phyloP scores from a whole-genome alignment of 306 rosid genomes.

The Pyrus betulifolia region DNA sequence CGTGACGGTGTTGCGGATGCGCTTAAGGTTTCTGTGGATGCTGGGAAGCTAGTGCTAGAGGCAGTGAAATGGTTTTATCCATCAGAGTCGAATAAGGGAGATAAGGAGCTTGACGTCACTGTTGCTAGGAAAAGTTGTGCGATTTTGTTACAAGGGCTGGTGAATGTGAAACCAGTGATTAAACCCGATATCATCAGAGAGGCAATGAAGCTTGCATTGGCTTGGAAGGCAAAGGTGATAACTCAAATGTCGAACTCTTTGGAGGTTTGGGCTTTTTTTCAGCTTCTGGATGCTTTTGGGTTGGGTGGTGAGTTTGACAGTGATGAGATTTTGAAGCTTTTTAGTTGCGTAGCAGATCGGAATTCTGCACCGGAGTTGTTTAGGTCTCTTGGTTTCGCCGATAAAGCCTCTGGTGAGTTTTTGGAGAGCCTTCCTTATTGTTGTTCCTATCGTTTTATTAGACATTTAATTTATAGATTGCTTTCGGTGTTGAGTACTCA shows the following conservation, averaged over 20 bases:
- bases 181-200: slow-evolving; percentile 3
- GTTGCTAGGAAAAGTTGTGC: slow-evolving; percentile 23
- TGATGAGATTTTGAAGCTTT: slow-evolving; percentile 21
- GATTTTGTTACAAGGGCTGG: slow-evolving; percentile 32
- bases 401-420: slow-evolving; percentile 33
- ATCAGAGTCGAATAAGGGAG: background rate
- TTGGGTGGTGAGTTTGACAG: slow-evolving; percentile 21
- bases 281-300: slow-evolving; percentile 24
- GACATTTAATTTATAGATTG: background rate
- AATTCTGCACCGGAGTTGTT: slow-evolving; percentile 28
- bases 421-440: background rate
- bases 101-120: background rate
- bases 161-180: slow-evolving; percentile 10
- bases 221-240: slow-evolving; percentile 25
- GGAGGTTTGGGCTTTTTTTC: slow-evolving; percentile 25
- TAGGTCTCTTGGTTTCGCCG: slow-evolving; percentile 27
- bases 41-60: slow-evolving; percentile 28
- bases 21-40: slow-evolving; percentile 8
- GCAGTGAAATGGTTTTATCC: slow-evolving; percentile 25
- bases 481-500: background rate
- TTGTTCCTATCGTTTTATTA: background rate
- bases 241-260: slow-evolving; percentile 4
- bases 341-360: slow-evolving; percentile 8
- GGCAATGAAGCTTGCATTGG: slow-evolving; percentile 21
- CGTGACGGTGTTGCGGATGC: slow-evolving; percentile 7